Conservation (phyloP, 352 stramenopile species). For the Pythium myriotylum region DNA sequence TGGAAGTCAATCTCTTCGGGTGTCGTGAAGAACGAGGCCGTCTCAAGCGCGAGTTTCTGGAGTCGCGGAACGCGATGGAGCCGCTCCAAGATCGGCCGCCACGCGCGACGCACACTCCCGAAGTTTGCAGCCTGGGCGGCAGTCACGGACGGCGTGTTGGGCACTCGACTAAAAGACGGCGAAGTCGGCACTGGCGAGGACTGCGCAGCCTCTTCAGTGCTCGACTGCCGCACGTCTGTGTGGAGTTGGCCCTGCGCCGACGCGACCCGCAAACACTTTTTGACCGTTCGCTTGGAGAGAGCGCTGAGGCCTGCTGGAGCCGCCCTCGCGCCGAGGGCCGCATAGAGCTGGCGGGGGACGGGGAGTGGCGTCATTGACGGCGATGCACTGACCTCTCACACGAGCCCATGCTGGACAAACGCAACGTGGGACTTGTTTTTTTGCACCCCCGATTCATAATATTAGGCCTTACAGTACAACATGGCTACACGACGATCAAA, state of each 20-base stretch:
- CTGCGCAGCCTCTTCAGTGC: background rate
- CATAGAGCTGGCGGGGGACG: background rate
- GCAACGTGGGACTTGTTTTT: background rate
- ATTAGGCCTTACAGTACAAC: constrained; percentile 12
- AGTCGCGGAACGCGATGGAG: constrained; percentile 45
- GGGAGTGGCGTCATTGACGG: background rate
- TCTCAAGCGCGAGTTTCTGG: constrained; percentile 54
- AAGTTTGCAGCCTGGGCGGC: constrained; percentile 23
- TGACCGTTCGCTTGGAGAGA: background rate
- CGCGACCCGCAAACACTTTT: background rate
- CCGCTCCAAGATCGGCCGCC: constrained; percentile 48
- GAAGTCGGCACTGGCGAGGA: background rate
- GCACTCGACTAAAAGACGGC: constrained; percentile 26
- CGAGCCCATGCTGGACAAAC: constrained; percentile 5
- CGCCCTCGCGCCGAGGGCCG: background rate
- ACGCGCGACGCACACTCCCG: constrained; percentile 63
- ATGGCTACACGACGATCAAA: constrained; percentile 20
- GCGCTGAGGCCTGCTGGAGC: background rate
- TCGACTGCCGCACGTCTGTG: constrained; percentile 1
- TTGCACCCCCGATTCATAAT: constrained; percentile 11
- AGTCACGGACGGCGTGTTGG: constrained; percentile 19
- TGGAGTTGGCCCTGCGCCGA: background rate
- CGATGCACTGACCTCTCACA: no score
- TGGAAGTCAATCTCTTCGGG: constrained; percentile 68
- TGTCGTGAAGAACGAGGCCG: constrained; percentile 63